Percentiles rank a stretch among this genome's conserved stretches.
Conservation (phyloP, 192 early-diverging fungal species). For the Coemansia sp. region DNA sequence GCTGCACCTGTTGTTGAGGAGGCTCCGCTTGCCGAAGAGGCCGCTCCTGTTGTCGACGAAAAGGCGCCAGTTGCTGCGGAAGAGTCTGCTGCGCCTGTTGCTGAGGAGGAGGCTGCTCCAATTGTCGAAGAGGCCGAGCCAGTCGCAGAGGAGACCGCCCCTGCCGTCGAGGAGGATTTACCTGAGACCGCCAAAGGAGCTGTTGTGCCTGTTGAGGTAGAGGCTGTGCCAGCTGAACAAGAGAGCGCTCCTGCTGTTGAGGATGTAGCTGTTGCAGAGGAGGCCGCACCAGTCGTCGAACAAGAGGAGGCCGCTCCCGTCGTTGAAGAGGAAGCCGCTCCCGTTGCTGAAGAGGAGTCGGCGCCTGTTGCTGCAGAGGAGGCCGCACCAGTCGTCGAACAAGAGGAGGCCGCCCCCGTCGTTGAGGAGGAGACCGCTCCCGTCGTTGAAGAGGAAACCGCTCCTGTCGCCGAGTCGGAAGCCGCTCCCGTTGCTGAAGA, state of each 20-base stretch:
- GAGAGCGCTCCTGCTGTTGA: not conserved
- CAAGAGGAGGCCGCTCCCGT: not conserved
- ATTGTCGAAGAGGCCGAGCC: not conserved
- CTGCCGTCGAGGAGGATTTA: constrained; percentile 11
- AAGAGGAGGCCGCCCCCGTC: not conserved
- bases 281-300: constrained; percentile 17
- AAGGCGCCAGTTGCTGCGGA: constrained; percentile 6
- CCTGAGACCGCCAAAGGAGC: constrained; percentile 7
- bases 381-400: too few relatives aligned
- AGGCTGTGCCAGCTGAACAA: not conserved
- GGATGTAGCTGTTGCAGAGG: constrained; percentile 6
- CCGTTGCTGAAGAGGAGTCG: constrained; percentile 8
- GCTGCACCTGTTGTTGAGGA: constrained; percentile 4
- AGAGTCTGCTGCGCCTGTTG: not conserved
- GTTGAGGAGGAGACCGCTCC: not conserved
- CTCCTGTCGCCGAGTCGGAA: constrained; percentile 10
- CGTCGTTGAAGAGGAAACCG: constrained; percentile 13
- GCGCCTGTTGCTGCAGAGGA: not conserved
- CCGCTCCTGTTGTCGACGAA: constrained; percentile 7
- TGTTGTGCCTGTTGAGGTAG: not conserved
- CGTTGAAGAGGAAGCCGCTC: constrained; percentile 3
- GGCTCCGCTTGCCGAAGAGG: not conserved
- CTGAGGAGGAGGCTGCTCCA: not conserved
- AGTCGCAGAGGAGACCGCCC: constrained; percentile 7
- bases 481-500: constrained; percentile 4